phyloP scores from a whole-genome alignment of 2,329 filamentous ascomycete genomes.

The Diplodia corticola region DNA sequence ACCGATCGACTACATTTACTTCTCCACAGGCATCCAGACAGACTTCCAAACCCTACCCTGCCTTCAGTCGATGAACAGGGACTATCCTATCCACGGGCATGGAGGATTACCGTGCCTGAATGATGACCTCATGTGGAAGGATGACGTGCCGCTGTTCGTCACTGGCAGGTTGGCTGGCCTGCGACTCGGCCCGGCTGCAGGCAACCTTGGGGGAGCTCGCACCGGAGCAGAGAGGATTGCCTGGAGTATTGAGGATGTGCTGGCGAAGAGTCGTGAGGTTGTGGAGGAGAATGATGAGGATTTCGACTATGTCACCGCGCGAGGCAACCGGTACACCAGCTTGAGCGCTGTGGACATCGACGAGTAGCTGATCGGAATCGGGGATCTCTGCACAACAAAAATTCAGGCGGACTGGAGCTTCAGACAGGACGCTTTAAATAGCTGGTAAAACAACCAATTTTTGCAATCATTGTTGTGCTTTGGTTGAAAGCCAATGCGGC shows the following conservation, averaged over 20 bases:
- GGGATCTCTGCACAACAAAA: neutral
- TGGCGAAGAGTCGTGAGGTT: constrained; percentile 36
- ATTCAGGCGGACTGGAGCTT: neutral
- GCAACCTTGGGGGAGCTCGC: constrained; percentile 72
- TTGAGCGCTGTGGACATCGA: neutral
- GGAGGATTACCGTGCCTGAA: constrained; percentile 72
- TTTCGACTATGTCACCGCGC: constrained; percentile 5
- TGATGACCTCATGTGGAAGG: constrained; percentile 73
- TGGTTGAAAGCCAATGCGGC: neutral
- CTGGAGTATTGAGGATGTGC: constrained; percentile 65
- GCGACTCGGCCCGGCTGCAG: constrained; percentile 69
- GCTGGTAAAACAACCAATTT: neutral
- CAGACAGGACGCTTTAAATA: neutral
- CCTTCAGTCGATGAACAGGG: constrained; percentile 58
- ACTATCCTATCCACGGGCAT: constrained; percentile 62
- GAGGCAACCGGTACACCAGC: constrained; percentile 4
- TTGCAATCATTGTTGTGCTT: neutral
- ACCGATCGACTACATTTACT: constrained; percentile 67
- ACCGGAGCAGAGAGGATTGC: constrained; percentile 71
- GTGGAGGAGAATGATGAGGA: neutral
- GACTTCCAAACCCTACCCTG: constrained; percentile 63
- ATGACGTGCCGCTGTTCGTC: constrained; percentile 71
- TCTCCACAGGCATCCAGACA: constrained; percentile 70
- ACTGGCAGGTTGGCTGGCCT: constrained; percentile 68
- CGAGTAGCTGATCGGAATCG: neutral